Base-by-base conservation (phyloP, 768 basidiomycete genomes). In the Daedalea quercina region DNA sequence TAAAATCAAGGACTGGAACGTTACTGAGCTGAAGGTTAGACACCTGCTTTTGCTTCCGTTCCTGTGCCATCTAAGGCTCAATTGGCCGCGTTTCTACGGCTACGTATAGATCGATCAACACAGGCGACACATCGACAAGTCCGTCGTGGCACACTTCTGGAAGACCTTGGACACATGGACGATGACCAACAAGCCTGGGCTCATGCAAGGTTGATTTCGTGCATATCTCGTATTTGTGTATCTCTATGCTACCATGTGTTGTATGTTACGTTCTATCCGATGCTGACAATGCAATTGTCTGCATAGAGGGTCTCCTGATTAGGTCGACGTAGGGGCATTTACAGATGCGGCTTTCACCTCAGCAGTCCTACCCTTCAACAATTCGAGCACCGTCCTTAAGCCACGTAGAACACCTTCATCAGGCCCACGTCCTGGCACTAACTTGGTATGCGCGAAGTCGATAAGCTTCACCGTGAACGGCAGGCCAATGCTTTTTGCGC, bases 141-240 rank as follows among this genome's bases (percentile, higher is more conserved):
- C 90, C 15, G 85, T 90, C 2, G 94, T 97, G 0, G 94, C 93
- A 2, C 88, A 94, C 53, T 97, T 99, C 62, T 99, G 96, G 96
- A 87, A 92, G 63, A 81, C 79, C 20, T 72, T 98, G 20, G 95
- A 97, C 62, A 78, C 79, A 22, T 94, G 90, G 92, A 89, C 88
- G 62, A 69, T 78, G 58, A 63, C 75, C 9, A 85, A 93, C 66
- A 94, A 93, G 67, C 87, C 89, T 3, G 86, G 83, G 75, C 65
- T 94, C 47, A 77, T 87, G 66, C 71, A 72, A 44, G 61, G 69
- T 9, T 76, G 60, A 70, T 25, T 25, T n/a, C 8, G 23, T 25
- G 9, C 2, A 40, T 41, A 25, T 12, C 4, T 41, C 19, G 6
- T 22, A n/a, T 2, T 44, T 41, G 9, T 31, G 12, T 47, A 23